Evolutionary conservation across 2,329 filamentous ascomycete species (phyloP).

Genomic region (Calonectria crousiana): DNA sequence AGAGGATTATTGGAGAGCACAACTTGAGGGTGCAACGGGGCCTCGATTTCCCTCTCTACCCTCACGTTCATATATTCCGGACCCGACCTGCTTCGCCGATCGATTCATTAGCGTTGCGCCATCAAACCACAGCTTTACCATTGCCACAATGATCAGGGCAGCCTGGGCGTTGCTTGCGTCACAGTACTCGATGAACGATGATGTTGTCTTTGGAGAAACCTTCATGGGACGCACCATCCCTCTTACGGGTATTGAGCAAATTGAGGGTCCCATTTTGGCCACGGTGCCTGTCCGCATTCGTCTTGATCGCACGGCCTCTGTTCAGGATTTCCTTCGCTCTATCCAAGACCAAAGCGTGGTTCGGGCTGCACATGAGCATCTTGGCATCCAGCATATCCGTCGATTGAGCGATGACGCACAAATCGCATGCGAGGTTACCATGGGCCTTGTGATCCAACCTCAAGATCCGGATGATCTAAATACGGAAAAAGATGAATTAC

Average conservation of each 20-base stretch:
- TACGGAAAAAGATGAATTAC: not conserved
- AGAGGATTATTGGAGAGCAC: not conserved
- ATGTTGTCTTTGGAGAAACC: not conserved
- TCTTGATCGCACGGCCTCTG: not conserved
- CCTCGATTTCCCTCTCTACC: not conserved
- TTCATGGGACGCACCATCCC: not conserved
- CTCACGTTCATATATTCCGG: not conserved
- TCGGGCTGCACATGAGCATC: not conserved
- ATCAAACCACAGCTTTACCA: not conserved
- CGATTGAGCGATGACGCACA: not conserved
- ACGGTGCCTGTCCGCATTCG: not conserved
- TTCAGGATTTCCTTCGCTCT: not conserved
- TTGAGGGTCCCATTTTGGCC: not conserved
- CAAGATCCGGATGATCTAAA: not conserved
- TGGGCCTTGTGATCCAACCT: not conserved
- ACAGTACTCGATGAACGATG: not conserved
- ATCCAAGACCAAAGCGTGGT: not conserved
- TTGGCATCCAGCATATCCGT: not conserved
- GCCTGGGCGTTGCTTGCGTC: conserved; percentile 25
- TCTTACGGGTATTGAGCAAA: not conserved
- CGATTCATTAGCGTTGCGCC: not conserved
- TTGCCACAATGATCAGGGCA: conserved; percentile 38
- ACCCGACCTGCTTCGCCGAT: not conserved
- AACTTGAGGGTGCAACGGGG: not conserved
- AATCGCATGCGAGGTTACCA: not conserved